Conservation (phyloP, 1,139 yeast genomes). For the Saccharomyces hybrid region DNA sequence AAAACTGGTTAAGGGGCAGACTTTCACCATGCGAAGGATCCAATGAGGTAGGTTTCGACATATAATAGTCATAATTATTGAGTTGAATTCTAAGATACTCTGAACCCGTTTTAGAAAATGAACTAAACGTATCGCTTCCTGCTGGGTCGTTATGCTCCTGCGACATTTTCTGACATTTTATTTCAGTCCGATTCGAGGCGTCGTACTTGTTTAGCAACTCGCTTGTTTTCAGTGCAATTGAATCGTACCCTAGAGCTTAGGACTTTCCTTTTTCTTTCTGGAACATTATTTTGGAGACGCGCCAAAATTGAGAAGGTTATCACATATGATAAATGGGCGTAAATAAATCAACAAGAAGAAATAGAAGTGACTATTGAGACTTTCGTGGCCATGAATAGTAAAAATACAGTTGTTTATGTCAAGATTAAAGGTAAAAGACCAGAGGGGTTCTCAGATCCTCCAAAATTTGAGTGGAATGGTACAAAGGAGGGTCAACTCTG, state of each 20-base stretch:
- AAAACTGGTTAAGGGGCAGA: conserved; percentile 31
- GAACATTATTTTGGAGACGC: background rate
- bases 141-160: background rate
- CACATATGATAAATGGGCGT: too few species aligned
- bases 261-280: background rate
- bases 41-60: conserved; percentile 38
- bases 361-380: background rate
- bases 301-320: too few species aligned
- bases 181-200: conserved; percentile 1
- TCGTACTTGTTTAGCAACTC: background rate
- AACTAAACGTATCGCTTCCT: background rate
- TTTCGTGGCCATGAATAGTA: conserved; percentile 19
- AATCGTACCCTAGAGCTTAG: too few species aligned
- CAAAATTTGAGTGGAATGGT: conserved; percentile 37
- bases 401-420: conserved; percentile 27
- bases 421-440: conserved; percentile 35
- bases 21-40: conserved; percentile 33
- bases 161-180: conserved; percentile 10
- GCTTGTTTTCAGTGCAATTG: background rate
- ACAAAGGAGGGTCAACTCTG: conserved; percentile 38
- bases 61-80: conserved; percentile 56
- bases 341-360: too few species aligned
- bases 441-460: conserved; percentile 38
- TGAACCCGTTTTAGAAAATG: conserved; percentile 5
- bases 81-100: conserved; percentile 28